Evolutionary conservation across 2,329 filamentous ascomycete genomes (phyloP), one percentile per base, ranked within the genome.

Genomic region (Fusarium pseudoanthophilum): DNA sequence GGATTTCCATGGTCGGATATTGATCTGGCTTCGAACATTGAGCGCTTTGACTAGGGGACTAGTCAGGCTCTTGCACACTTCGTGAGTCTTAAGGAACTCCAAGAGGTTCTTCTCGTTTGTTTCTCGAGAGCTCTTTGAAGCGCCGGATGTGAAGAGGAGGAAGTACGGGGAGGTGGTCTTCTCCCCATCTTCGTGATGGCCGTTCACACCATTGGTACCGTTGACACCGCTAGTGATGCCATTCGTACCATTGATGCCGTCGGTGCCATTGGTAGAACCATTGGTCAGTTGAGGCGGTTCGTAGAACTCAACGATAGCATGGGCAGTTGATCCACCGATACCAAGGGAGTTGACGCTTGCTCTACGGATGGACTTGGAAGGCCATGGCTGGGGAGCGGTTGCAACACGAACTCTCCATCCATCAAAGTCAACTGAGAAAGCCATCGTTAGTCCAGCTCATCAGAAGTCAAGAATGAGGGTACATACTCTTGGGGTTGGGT

Each of bases 311-410:
- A 87, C 67, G 20, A 86, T 82, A 7, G 79, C 78, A 65, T 87
- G 85, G 0, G 81, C 82, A 65, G 86, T 86, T 21, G 82, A 82
- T 43, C 85, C 85, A 21, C 85, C 84, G 30, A 84, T 85, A 4
- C 85, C 85, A 62, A 85, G 73, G 4, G 75, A 77, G 48, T 77
- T 77, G 24, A 86, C 72, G 26, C 77, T 79, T 30, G 73, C 77
- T 32, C 78, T 71, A 34, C 72, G 75, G 16, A 77, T 61, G 10
- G 73, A 67, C 36, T 76, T 75, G 15, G 63, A 60, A n/a, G 75
- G 75, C 75, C 75, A 77, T 14, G 75, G 75, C 15, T 77, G 72
- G 1, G 72, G 64, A 37, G 43, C 64, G 0, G 71, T 77, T 7
- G 73, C 32, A 58, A 77, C 75, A 46, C 73, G 73, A 45, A 77